phyloP scores from a whole-genome alignment of 1,284 basidiomycete genomes.

The Rhodotorula sp. region DNA sequence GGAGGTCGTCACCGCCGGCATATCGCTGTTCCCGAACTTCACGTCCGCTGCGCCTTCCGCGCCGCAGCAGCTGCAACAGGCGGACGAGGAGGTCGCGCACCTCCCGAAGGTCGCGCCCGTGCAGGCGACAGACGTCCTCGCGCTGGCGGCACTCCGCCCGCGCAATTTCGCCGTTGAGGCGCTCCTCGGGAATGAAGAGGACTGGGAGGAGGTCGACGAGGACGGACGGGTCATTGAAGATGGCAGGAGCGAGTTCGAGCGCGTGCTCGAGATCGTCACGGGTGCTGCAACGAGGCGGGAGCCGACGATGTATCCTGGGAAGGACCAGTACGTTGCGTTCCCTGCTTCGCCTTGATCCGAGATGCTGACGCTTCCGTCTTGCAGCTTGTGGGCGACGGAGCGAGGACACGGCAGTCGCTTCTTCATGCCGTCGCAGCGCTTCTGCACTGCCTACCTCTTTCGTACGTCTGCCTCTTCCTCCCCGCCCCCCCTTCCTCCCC shows the following conservation, averaged over 20 bases:
- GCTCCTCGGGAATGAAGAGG: background rate
- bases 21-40: background rate
- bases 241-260: background rate
- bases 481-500: no score
- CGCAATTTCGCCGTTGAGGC: conserved; percentile 3
- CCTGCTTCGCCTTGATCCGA: no score
- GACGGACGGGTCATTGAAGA: background rate
- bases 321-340: background rate
- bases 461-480: background rate
- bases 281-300: background rate
- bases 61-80: no score
- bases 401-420: background rate
- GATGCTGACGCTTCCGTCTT: no score
- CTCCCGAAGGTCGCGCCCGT: background rate
- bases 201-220: conserved; percentile 1
- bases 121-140: background rate
- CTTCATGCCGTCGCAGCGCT: conserved; percentile 10
- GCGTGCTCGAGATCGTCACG: background rate
- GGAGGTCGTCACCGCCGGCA: no score
- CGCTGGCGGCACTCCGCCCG: background rate
- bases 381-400: background rate
- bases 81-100: background rate
- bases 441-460: conserved; percentile 14
- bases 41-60: no score
- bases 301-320: background rate